Evolutionary conservation across 352 stramenopile genomes (phyloP).

Genomic region (Pythium volutum): DNA sequence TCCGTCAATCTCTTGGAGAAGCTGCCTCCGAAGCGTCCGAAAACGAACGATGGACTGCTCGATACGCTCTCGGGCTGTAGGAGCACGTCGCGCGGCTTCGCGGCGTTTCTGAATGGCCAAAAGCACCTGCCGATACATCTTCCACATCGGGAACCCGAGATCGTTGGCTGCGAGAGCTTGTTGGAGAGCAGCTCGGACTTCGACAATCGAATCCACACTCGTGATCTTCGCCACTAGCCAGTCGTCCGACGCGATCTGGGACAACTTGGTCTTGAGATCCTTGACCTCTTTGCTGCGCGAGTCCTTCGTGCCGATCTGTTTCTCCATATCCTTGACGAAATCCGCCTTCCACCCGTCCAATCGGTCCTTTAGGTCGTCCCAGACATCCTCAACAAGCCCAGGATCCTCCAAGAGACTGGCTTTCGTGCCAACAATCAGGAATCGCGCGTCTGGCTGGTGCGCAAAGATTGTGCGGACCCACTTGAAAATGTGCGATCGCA

Average conservation of each 20-base stretch:
- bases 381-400: not conserved
- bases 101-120: not conserved
- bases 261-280: not conserved
- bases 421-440: not conserved
- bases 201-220: not conserved
- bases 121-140: slow-evolving; percentile 10
- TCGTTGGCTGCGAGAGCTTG: not conserved
- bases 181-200: not conserved
- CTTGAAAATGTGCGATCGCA: not conserved
- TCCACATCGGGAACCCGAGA: slow-evolving; percentile 17
- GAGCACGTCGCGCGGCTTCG: not conserved
- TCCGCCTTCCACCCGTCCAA: not conserved
- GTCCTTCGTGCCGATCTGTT: not conserved
- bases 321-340: slow-evolving; percentile 3
- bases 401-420: not conserved
- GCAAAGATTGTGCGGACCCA: not conserved
- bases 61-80: not conserved
- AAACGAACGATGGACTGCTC: slow-evolving; percentile 8
- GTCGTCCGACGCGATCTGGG: not conserved
- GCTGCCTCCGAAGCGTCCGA: not conserved
- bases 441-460: not conserved
- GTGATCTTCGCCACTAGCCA: slow-evolving; percentile 6
- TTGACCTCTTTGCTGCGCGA: not conserved
- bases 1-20: slow-evolving; percentile 11
- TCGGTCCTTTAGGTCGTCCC: slow-evolving; percentile 2